A percentile compares a stretch with the other conserved stretches of the same genome.
Conservation (phyloP, 176 grass and related monocot genomes). For the Paspalum vaginatum region DNA sequence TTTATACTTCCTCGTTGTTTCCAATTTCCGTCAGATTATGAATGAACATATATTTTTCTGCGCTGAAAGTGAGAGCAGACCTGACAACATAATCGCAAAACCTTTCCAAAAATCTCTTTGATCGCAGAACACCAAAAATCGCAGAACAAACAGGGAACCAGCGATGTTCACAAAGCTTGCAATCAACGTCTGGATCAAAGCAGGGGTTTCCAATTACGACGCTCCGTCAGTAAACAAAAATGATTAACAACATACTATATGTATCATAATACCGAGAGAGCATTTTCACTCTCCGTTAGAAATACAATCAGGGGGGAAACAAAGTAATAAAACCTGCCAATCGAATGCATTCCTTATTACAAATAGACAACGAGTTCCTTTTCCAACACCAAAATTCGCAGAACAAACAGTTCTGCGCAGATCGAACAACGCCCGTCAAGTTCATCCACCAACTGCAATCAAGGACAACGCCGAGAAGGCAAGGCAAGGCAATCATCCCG, state of each 20-base stretch:
- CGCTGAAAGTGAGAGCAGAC: too few species aligned
- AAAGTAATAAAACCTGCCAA: neutral
- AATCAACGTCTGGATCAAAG: too few species aligned
- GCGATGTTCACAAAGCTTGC: too few species aligned
- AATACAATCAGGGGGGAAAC: neutral
- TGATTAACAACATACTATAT: neutral
- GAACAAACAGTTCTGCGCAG: constrained; percentile 76
- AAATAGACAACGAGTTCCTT: constrained; percentile 3
- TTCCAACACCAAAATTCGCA: constrained; percentile 52
- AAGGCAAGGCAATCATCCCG: neutral
- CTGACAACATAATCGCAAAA: too few species aligned
- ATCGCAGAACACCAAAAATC: too few species aligned
- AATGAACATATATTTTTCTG: too few species aligned
- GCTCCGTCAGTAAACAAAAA: too few species aligned
- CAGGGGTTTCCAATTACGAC: too few species aligned
- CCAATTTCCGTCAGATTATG: too few species aligned
- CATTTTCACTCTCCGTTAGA: neutral
- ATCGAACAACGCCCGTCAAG: neutral
- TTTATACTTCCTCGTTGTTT: neutral
- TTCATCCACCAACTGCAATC: neutral
- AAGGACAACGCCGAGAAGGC: constrained; percentile 23
- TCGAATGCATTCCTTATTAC: constrained; percentile 27
- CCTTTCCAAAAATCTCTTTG: too few species aligned
- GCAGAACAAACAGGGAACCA: too few species aligned
- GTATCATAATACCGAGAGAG: constrained; percentile 3